Base-by-base conservation (phyloP, 2,329 filamentous ascomycete species). In the Colletotrichum chrysophilum region DNA sequence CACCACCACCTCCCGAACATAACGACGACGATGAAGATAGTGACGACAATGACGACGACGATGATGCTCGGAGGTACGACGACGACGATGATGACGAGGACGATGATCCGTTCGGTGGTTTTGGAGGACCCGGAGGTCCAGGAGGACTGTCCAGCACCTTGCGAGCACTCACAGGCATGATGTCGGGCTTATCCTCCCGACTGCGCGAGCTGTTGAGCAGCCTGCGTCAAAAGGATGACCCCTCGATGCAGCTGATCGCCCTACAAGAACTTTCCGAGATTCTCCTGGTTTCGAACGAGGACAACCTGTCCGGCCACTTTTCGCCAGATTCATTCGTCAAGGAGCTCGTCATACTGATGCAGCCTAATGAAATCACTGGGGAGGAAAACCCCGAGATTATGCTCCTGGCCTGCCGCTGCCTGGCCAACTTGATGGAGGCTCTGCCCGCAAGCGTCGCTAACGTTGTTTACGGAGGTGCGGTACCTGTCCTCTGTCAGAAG, bases 381-480 rank as follows among this genome's bases (percentile, higher is more conserved):
- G 95, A 98, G 80, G 96, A 97, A 83, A 98, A 98, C 79, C 95
- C 96, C 0, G 97, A 99, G 84, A 95, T 98, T 77, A 98, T 98
- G 96, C 92, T 99, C 14, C 89, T 98, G 76, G 96, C 97, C 24
- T 99, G 97, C 82, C 94, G 97, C 76, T 98, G 95, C 84, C 91
- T 99, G 80, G 97, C 97, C 75, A 98, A 99, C 83, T 86, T 99
- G 71, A 99, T 99, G 97, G 97, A 99, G 84, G 97, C 96, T 30
- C 88, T 99, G 34, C 96, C 97, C 24, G 93, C 95, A 38, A 96
- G 96, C 73, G 97, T 97, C 65, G 95, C 96, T 14, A 98, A 98
- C 82, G 96, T 99, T 16, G 97, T 98, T 5, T 98, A 98, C 82
- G 96, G 96, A n/a, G 95, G 96, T 66, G 97, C 97, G 38, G 97